These are phyloP conservation scores for Cladophialophora yegresii DNA, from an alignment of 2,329 filamentous ascomycete species.

Conservation along the genomic window DNA sequence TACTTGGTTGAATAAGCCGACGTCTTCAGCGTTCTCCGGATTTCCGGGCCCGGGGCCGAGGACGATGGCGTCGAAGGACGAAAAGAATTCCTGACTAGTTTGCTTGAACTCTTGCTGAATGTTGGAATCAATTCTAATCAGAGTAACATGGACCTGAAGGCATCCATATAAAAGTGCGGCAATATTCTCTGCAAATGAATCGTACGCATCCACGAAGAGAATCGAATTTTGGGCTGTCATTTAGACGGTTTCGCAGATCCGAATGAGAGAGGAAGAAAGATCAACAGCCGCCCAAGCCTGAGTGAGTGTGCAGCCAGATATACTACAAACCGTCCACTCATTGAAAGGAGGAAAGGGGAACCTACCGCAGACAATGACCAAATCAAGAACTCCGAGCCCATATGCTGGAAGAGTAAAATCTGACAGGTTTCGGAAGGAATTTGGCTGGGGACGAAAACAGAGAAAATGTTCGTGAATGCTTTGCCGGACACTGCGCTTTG, in stretches of 20 bases:
- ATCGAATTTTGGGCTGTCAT: constrained; percentile 44
- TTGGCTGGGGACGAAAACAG: neutral
- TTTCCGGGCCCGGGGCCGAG: constrained; percentile 89
- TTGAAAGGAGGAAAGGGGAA: neutral
- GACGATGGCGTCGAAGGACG: constrained; percentile 71
- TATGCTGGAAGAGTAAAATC: constrained; percentile 1
- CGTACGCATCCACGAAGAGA: constrained; percentile 91
- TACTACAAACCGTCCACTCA: neutral
- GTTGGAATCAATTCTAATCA: constrained; percentile 70
- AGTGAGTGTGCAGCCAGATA: neutral
- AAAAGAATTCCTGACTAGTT: constrained; percentile 38
- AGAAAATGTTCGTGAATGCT: constrained; percentile 10
- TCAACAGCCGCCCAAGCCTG: neutral
- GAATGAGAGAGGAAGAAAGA: neutral
- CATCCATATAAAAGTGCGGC: constrained; percentile 74
- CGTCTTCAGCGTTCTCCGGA: constrained; percentile 69
- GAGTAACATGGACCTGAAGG: constrained; percentile 67
- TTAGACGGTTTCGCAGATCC: neutral
- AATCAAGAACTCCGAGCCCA: neutral
- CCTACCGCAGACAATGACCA: neutral
- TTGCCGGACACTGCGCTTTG: constrained; percentile 4
- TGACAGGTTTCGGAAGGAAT: neutral
- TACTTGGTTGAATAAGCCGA: constrained; percentile 76
- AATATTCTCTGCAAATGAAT: constrained; percentile 96
- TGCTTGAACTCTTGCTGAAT: constrained; percentile 43